Evolutionary conservation across 768 basidiomycete species (phyloP).

Genomic region (Naganishia onofrii): DNA sequence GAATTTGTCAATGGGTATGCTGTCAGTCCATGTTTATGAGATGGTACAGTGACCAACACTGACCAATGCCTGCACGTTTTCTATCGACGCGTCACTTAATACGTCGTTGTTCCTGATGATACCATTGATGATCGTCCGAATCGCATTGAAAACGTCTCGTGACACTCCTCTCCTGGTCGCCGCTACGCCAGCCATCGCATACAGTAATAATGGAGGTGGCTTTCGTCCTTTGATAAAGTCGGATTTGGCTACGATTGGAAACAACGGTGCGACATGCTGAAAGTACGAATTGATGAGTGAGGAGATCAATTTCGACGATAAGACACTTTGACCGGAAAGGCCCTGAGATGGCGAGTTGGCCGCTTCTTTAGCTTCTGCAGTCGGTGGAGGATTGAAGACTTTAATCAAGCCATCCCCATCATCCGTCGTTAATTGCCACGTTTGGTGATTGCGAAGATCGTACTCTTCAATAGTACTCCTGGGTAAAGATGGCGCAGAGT

Average conservation of each 20-base stretch:
- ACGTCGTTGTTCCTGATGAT: constrained; percentile 88
- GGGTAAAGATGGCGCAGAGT: constrained; percentile 82
- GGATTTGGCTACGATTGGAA: constrained; percentile 80
- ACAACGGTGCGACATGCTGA: constrained; percentile 74
- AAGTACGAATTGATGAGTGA: constrained; percentile 89
- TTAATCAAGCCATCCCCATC: constrained; percentile 80
- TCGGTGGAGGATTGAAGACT: constrained; percentile 46
- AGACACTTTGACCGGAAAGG: constrained; percentile 30
- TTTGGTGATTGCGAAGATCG: constrained; percentile 81
- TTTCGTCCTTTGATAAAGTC: constrained; percentile 81
- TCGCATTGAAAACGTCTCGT: constrained; percentile 79
- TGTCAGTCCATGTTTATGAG: not conserved
- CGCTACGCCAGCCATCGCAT: constrained; percentile 90
- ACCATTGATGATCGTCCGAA: constrained; percentile 80
- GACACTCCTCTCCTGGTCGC: constrained; percentile 77
- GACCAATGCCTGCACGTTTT: constrained; percentile 77
- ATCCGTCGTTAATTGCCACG: constrained; percentile 73
- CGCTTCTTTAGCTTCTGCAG: constrained; percentile 16
- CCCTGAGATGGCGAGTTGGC: constrained; percentile 32
- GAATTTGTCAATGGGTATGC: not conserved
- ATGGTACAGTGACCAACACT: constrained; percentile 17
- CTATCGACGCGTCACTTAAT: constrained; percentile 76
- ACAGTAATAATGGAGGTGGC: constrained; percentile 74
- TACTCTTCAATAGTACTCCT: constrained; percentile 80
- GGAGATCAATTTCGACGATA: constrained; percentile 47